These are phyloP conservation scores for Sicyos edulis DNA, from an alignment of 306 rosid genomes.

Conservation along the genomic window DNA sequence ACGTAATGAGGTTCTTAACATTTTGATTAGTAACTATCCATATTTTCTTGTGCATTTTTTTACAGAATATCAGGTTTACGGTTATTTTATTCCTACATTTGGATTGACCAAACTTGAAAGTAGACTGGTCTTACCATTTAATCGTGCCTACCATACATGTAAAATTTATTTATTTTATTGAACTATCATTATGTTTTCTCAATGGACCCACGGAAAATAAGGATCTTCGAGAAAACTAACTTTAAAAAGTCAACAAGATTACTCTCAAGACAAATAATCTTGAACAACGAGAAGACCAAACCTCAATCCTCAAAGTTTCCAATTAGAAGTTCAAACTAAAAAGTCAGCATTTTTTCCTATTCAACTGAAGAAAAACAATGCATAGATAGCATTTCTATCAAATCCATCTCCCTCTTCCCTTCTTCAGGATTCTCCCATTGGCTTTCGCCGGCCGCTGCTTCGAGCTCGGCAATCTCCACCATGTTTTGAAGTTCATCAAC, in stretches of 20 bases:
- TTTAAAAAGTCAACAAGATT: background rate
- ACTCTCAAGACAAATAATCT: background rate
- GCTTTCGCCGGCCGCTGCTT: background rate
- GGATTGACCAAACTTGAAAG: too few relatives aligned
- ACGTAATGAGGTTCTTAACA: too few relatives aligned
- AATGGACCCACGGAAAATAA: too few relatives aligned
- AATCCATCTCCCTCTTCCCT: constrained; percentile 51
- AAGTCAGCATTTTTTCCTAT: background rate
- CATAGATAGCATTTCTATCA: constrained; percentile 54
- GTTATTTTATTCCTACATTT: too few relatives aligned
- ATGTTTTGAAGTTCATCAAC: constrained; percentile 3
- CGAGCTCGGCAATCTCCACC: background rate
- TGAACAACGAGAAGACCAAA: background rate
- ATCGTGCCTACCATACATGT: too few relatives aligned
- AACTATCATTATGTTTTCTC: too few relatives aligned
- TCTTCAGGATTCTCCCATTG: background rate
- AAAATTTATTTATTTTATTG: too few relatives aligned
- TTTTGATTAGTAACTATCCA: too few relatives aligned
- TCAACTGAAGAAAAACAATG: constrained; percentile 23
- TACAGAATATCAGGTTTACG: too few relatives aligned
- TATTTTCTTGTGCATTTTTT: too few relatives aligned
- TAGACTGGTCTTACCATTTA: too few relatives aligned
- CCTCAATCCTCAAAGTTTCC: background rate
- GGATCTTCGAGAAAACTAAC: too few relatives aligned
- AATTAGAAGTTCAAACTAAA: constrained; percentile 5